Evolutionary conservation across 1,284 basidiomycete genomes (phyloP).

Genomic region (Apiotrichum gracile): DNA sequence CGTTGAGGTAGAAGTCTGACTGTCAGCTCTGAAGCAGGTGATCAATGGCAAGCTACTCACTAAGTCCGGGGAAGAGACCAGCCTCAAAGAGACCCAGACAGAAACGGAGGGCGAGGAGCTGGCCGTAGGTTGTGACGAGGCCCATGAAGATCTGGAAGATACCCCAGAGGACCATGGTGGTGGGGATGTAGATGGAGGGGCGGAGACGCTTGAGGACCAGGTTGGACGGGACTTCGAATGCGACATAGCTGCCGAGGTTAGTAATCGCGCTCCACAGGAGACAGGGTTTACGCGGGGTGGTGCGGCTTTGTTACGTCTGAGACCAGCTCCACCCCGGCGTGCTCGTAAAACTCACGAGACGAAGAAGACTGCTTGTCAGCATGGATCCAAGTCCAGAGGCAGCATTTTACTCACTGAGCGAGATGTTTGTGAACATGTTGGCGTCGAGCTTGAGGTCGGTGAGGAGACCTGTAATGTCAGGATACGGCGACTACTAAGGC

Average conservation of each 20-base stretch:
- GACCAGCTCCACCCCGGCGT: no score
- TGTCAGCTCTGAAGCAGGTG: background rate
- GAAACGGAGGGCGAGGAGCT: constrained; percentile 47
- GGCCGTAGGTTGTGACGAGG: constrained; percentile 43
- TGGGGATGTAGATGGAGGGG: constrained; percentile 45
- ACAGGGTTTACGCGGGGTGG: background rate
- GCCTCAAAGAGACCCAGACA: constrained; percentile 44
- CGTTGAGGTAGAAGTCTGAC: constrained; percentile 40
- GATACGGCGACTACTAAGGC: background rate
- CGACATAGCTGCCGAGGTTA: constrained; percentile 42
- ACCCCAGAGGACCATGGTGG: constrained; percentile 39
- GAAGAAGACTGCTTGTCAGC: constrained; percentile 35
- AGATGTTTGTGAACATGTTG: constrained; percentile 43
- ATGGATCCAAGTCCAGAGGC: no score
- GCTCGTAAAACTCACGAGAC: constrained; percentile 30
- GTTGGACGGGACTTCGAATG: constrained; percentile 49
- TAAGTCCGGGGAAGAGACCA: constrained; percentile 45
- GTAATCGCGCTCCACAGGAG: constrained; percentile 1
- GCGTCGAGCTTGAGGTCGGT: constrained; percentile 43
- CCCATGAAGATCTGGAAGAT: constrained; percentile 47
- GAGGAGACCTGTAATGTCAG: constrained; percentile 31
- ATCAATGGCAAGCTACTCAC: background rate
- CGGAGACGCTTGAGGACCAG: constrained; percentile 48
- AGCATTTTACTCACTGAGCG: constrained; percentile 7
- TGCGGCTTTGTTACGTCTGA: no score